Base-by-base conservation (phyloP, 2,329 filamentous ascomycete genomes). In the Alternaria sp. region DNA sequence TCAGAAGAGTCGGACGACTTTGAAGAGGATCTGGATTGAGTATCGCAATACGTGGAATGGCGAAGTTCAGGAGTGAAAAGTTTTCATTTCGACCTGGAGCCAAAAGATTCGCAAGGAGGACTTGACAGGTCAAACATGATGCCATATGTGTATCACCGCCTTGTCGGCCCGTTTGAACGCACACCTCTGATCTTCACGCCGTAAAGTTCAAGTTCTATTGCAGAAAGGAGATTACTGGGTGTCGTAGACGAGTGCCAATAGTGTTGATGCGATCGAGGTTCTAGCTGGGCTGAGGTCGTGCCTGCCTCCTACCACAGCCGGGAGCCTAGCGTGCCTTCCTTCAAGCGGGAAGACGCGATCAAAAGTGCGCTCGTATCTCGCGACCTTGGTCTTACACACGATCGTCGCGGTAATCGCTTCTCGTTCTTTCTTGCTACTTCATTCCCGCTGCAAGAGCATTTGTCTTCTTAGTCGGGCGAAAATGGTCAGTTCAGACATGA, bases 401-500 rank as follows among this genome's bases (percentile, higher is more conserved):
- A 1, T 25, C 6, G 21, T 4, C 15, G 1, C 13, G 7, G 13
- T 4, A 19, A 25, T 52, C 19, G 8, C 13, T 40, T 25, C 13
- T 52, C 19, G 1, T 0, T 21, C 4, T 52, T 36, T 5, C 1
- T 36, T 10, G 23, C 23, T 32, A n/a, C 15, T 17, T 19, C 36
- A 50, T 26, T 21, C 5, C 8, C 21, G 30, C 23, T 23, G 19
- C 17, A 30, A 13, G 8, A 19, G 6, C 59, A 45, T 19, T 25
- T 40, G 2, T 45, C 26, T 2, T 11, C 44, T 52, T 8, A 19
- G 13, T 45, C 52, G 15, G 28, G 23, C 32, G 28, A 13, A 30
- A 32, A 70, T 72, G 66, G 67, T 70, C 58, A 12, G 64, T 52
- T 25, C 19, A 15, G n/a, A 21, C 10, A 45, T n/a, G 6, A 30